Evolutionary conservation across 106 monocot species (phyloP).

Genomic region (Dactylorhiza incarnata): DNA sequence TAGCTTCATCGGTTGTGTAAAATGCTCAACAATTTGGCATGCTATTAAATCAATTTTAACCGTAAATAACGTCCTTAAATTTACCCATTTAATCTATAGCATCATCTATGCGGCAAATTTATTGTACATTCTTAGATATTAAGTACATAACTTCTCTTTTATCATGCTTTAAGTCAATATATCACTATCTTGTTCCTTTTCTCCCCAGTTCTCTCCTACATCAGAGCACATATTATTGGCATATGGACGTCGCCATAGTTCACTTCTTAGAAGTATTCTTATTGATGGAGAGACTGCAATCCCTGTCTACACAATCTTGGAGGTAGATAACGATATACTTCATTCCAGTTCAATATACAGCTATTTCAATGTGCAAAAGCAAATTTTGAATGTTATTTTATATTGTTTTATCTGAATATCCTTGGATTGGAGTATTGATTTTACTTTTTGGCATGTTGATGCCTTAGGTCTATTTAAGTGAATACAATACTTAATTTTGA

Average conservation of each 20-base stretch:
- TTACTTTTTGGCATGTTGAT: not conserved
- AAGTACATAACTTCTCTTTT: not conserved
- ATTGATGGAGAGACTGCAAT: slow-evolving; percentile 69
- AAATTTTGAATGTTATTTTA: not conserved
- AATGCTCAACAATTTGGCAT: not conserved
- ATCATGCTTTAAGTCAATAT: slow-evolving; percentile 1
- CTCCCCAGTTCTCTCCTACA: slow-evolving; percentile 86
- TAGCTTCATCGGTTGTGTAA: not conserved
- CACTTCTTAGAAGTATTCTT: slow-evolving; percentile 75
- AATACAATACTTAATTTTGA: not conserved
- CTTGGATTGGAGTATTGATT: not conserved
- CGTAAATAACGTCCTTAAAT: not conserved
- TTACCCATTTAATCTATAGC: not conserved
- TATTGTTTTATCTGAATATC: not conserved
- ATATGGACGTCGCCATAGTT: slow-evolving; percentile 92
- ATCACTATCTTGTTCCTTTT: slow-evolving; percentile 1
- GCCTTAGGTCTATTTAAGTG: not conserved
- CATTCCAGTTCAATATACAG: not conserved
- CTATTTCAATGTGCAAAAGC: not conserved
- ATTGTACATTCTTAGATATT: not conserved
- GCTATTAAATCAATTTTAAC: not conserved
- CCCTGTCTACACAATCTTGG: slow-evolving; percentile 90
- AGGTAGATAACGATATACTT: slow-evolving; percentile 63
- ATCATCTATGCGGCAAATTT: not conserved
- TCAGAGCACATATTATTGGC: slow-evolving; percentile 91